These are phyloP conservation scores for Aspergillus brasiliensis DNA, from an alignment of 2,329 filamentous ascomycete species.

Conservation along the genomic window DNA sequence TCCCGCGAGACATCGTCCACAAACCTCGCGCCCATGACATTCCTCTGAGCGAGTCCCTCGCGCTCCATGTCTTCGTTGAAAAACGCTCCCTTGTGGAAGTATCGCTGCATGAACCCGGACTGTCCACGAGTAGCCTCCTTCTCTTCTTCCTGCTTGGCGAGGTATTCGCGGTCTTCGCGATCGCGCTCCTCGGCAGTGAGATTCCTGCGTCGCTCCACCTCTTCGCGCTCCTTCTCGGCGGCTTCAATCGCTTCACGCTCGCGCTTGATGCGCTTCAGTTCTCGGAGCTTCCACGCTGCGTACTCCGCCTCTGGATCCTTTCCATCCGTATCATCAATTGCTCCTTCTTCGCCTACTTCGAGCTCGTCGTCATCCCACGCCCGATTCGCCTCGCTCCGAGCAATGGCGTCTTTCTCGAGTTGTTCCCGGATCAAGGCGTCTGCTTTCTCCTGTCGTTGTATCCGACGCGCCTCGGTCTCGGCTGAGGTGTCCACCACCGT, in stretches of 20 bases:
- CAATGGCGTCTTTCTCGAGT: slow-evolving; percentile 76
- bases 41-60: slow-evolving; percentile 74
- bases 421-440: slow-evolving; percentile 86
- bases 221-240: slow-evolving; percentile 80
- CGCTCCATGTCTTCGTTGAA: slow-evolving; percentile 79
- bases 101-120: slow-evolving; percentile 90
- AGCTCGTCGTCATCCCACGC: slow-evolving; percentile 76
- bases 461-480: slow-evolving; percentile 42
- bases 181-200: slow-evolving; percentile 83
- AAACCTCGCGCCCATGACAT: slow-evolving; percentile 83
- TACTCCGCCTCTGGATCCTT: slow-evolving; percentile 84
- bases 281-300: slow-evolving; percentile 90
- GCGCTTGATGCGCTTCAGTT: slow-evolving; percentile 84
- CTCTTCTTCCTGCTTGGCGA: slow-evolving; percentile 78
- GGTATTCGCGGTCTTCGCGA: slow-evolving; percentile 77
- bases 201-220: slow-evolving; percentile 84
- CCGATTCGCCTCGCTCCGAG: slow-evolving; percentile 73
- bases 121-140: slow-evolving; percentile 72
- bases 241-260: slow-evolving; percentile 82
- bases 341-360: slow-evolving; percentile 67
- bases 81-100: slow-evolving; percentile 96
- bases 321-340: slow-evolving; percentile 87
- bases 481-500: slow-evolving; percentile 39
- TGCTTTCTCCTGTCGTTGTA: slow-evolving; percentile 68
- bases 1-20: slow-evolving; percentile 85